phyloP scores from a whole-genome alignment of 805 yeast genomes.

The Candida pini region DNA sequence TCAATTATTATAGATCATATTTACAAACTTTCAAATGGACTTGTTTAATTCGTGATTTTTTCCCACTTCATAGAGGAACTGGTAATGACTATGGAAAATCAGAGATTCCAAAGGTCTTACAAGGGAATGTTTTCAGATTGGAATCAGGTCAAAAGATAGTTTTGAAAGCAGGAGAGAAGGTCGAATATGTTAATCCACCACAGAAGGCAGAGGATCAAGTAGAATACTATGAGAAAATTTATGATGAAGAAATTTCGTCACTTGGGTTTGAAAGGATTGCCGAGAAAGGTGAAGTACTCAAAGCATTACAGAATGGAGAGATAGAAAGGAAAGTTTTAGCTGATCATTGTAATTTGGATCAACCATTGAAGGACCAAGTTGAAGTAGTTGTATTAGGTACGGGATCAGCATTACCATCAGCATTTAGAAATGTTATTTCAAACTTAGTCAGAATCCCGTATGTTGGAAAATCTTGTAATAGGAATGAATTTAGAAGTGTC shows the following conservation, averaged over 20 bases:
- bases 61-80: slow-evolving; percentile 36
- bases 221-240: slow-evolving; percentile 18
- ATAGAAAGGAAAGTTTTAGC: slow-evolving; percentile 2
- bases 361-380: slow-evolving; percentile 42
- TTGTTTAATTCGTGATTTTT: slow-evolving; percentile 39
- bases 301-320: neutral
- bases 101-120: slow-evolving; percentile 17
- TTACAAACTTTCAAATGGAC: slow-evolving; percentile 51
- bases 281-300: slow-evolving; percentile 8
- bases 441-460: slow-evolving; percentile 70
- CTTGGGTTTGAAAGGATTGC: slow-evolving; percentile 5
- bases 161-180: slow-evolving; percentile 14
- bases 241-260: slow-evolving; percentile 22
- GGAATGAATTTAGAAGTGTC: slow-evolving; percentile 33
- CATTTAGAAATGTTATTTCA: slow-evolving; percentile 78
- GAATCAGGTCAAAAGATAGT: slow-evolving; percentile 24
- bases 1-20: slow-evolving; percentile 55
- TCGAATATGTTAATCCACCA: slow-evolving; percentile 3
- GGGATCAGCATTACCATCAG: slow-evolving; percentile 86
- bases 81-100: slow-evolving; percentile 22
- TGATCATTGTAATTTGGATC: slow-evolving; percentile 3
- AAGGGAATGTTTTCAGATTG: slow-evolving; percentile 20
- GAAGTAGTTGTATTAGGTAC: slow-evolving; percentile 83
- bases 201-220: slow-evolving; percentile 13
- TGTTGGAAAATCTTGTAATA: slow-evolving; percentile 6